phyloP scores from a whole-genome alignment of 768 basidiomycete species.

The Termitomyces sp. region DNA sequence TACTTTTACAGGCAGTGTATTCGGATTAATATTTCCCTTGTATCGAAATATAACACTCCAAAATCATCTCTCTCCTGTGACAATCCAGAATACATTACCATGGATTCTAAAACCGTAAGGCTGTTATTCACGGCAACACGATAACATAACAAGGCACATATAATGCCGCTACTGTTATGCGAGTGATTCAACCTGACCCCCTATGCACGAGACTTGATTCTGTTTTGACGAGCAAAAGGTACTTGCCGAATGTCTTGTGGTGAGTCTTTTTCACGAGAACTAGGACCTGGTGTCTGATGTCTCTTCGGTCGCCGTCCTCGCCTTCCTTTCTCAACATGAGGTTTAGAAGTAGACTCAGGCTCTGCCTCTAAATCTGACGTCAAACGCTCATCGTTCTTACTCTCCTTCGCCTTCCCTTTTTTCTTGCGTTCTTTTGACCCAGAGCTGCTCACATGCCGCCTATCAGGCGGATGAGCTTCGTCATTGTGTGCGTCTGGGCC shows the following conservation, averaged over 20 bases:
- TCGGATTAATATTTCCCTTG: background rate
- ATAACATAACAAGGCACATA: background rate
- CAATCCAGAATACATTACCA: background rate
- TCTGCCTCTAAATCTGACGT: background rate
- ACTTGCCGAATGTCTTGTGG: background rate
- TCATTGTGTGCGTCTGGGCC: background rate
- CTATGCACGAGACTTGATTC: background rate
- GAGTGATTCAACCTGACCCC: background rate
- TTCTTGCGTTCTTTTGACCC: background rate
- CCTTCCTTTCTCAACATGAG: background rate
- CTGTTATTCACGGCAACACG: background rate
- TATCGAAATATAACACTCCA: background rate
- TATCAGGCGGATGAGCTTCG: background rate
- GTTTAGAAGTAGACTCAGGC: background rate
- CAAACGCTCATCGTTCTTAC: background rate
- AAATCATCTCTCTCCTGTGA: background rate
- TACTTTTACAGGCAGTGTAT: background rate
- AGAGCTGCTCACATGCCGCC: background rate
- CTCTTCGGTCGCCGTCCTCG: background rate
- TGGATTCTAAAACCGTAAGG: background rate
- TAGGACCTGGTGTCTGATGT: constrained; percentile 1
- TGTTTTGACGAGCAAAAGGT: background rate
- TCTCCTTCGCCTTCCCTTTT: background rate
- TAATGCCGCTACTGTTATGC: background rate
- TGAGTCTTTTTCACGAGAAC: background rate